phyloP scores from a whole-genome alignment of 2,329 filamentous ascomycete genomes.

The Hymenotorrendiella dingleyae region DNA sequence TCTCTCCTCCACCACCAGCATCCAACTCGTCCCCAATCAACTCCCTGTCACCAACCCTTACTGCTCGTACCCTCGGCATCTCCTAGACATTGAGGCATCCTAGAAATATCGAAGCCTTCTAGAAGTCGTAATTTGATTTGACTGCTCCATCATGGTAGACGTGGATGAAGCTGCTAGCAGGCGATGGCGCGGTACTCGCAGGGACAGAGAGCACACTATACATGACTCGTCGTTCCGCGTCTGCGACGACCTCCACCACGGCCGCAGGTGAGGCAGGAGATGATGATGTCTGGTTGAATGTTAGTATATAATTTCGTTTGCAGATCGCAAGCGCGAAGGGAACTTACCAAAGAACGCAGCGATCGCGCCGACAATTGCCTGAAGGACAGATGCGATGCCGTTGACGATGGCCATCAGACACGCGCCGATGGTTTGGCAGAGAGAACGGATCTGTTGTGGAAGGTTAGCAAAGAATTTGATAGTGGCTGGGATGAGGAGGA shows the following conservation, averaged over 20 bases:
- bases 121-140: no score
- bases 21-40: not conserved
- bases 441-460: conserved; percentile 24
- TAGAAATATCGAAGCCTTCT: no score
- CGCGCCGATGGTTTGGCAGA: conserved; percentile 30
- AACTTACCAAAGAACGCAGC: conserved; percentile 26
- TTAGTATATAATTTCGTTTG: not conserved
- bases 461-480: conserved; percentile 6
- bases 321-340: not conserved
- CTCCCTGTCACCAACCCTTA: not conserved
- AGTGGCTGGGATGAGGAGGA: conserved; percentile 1
- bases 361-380: conserved; percentile 29
- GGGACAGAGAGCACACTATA: conserved; percentile 6
- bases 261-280: conserved; percentile 29
- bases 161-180: no score
- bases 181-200: not conserved
- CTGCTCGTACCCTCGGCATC: not conserved
- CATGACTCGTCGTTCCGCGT: conserved; percentile 4
- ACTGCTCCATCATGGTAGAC: not conserved
- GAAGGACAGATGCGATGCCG: conserved; percentile 39
- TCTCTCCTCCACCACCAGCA: not conserved
- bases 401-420: conserved; percentile 45
- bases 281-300: conserved; percentile 17
- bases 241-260: conserved; percentile 15
- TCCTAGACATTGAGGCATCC: not conserved